Evolutionary conservation across 306 rosid genomes (phyloP).

Genomic region (Abrus precatorius): DNA sequence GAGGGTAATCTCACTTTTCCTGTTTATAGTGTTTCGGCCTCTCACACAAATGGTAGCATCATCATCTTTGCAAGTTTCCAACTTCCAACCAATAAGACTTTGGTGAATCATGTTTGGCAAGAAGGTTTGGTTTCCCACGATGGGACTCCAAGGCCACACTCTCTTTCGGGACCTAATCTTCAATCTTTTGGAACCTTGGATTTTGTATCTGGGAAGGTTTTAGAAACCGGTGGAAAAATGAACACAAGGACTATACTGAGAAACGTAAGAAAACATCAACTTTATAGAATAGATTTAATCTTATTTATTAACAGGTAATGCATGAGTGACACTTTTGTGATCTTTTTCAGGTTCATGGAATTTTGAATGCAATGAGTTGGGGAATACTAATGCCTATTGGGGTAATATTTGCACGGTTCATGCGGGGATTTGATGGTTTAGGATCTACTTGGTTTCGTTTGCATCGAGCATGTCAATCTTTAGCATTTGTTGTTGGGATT

Average conservation of each 20-base stretch:
- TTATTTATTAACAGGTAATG: no score
- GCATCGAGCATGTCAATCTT: constrained; percentile 35
- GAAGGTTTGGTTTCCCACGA: constrained; percentile 41
- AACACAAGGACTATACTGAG: background rate
- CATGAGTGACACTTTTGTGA: background rate
- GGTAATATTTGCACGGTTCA: constrained; percentile 42
- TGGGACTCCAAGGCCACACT: constrained; percentile 27
- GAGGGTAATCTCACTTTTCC: constrained; percentile 45
- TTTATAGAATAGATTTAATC: no score
- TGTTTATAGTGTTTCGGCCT: constrained; percentile 29
- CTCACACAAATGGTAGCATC: background rate
- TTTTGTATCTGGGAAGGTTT: constrained; percentile 37
- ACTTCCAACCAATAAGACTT: constrained; percentile 5
- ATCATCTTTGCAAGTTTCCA: constrained; percentile 43
- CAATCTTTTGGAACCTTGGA: constrained; percentile 47
- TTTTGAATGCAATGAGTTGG: constrained; percentile 51
- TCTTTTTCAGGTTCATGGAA: constrained; percentile 48
- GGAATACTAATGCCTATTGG: constrained; percentile 57
- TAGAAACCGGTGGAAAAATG: background rate
- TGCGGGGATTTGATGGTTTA: constrained; percentile 28
- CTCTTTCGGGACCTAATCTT: constrained; percentile 10
- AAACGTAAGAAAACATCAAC: constrained; percentile 34
- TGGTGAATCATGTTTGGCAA: constrained; percentile 55
- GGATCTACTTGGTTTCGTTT: constrained; percentile 41
- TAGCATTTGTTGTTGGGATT: constrained; percentile 11